Evolutionary conservation across 2,329 filamentous ascomycete species (phyloP), one percentile per base, ranked within the genome.

Genomic region (Celoporthe dispersa): DNA sequence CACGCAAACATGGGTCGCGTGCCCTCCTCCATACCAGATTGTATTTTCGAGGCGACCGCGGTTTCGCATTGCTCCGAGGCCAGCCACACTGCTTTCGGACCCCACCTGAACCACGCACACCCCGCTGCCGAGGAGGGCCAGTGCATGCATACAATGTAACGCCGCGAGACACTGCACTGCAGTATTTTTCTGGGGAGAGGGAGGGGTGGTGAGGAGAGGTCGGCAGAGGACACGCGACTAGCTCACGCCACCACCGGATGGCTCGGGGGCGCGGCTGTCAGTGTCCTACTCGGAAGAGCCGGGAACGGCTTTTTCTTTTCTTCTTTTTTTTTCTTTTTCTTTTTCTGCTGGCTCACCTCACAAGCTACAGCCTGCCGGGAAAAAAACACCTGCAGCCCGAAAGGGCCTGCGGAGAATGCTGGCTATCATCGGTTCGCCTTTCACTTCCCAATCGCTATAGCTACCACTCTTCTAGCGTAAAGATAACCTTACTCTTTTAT

Each of bases 171-270:
- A 28, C 12, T 53, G 48, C n/a, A 25, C 53, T 55, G 25, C 53
- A 28, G 11, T 25, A 28, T 14, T 28, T 25, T 28, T 7, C 14
- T 28, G 25, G 5, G 28, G 53, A 14, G 53, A 12, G n/a, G 12
- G 53, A 3, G 8, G 25, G 53, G 12, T n/a, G n/a, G n/a, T n/a
- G 25, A 11, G 25, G 7, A 6, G 11, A 51, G 41, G 16, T n/a
- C 48, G 53, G 53, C 25, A 55, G 53, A 55, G 53, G 25, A 55
- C 53, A 31, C 53, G 53, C 25, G 53, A 55, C 53, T 55, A 28
- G 25, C 53, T 55, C 53, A 55, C 25, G 12, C 25, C 53, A 16
- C 28, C 53, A 28, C 53, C 53, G 53, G 53, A 55, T 31, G 12
- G 25, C 53, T 55, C 53, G 53, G 53, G 25, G 11, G 12, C 11